phyloP scores from a whole-genome alignment of 2,329 filamentous ascomycete genomes.

The Hypoxylon sp. region DNA sequence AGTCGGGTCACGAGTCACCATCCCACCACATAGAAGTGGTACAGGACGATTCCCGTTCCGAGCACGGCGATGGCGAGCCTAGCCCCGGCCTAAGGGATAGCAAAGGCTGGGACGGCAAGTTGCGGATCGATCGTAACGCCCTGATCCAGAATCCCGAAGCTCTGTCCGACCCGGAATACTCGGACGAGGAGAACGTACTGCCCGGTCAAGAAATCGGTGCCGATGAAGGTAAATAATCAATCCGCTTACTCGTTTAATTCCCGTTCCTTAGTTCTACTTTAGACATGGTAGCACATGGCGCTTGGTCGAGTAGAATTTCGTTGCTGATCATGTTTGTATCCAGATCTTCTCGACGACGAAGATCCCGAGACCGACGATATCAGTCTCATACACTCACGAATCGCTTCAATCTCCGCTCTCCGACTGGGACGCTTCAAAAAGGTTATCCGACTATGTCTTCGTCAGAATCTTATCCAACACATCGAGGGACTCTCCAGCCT shows the following conservation, averaged over 20 bases:
- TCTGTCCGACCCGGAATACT: constrained; percentile 86
- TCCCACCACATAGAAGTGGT: constrained; percentile 63
- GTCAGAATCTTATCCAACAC: constrained; percentile 87
- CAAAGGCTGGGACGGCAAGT: constrained; percentile 86
- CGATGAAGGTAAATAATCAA: constrained; percentile 74
- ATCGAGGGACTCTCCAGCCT: constrained; percentile 80
- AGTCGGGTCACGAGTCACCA: constrained; percentile 48
- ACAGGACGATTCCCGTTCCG: constrained; percentile 55
- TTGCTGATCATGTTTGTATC: constrained; percentile 12
- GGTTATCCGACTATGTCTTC: constrained; percentile 83
- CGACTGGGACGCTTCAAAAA: constrained; percentile 86
- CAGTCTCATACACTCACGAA: constrained; percentile 87
- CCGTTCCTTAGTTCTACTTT: neutral
- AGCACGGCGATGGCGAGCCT: constrained; percentile 56
- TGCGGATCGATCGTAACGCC: constrained; percentile 77
- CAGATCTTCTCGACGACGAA: constrained; percentile 72
- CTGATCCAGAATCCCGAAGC: constrained; percentile 82
- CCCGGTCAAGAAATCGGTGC: constrained; percentile 81
- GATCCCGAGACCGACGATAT: constrained; percentile 78
- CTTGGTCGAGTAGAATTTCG: constrained; percentile 37
- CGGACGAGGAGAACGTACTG: constrained; percentile 76
- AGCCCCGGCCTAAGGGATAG: constrained; percentile 67
- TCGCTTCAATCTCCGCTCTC: constrained; percentile 81
- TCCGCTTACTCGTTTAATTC: constrained; percentile 3
- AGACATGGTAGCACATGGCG: neutral